Evolutionary conservation across 2,329 filamentous ascomycete species (phyloP).

Genomic region (Colletotrichum sp.): DNA sequence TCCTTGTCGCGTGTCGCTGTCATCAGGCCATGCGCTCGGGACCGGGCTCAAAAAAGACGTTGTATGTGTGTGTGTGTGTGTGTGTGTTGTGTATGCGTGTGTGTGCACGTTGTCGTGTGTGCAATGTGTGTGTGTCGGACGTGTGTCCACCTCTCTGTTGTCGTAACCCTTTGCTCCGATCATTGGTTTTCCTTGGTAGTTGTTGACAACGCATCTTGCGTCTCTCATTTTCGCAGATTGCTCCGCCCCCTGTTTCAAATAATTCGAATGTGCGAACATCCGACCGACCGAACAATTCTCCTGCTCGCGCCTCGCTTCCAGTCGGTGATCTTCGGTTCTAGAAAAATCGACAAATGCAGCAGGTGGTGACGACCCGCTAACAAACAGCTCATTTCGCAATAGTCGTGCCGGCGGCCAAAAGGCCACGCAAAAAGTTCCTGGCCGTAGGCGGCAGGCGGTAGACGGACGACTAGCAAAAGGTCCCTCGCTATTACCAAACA

Average conservation of each 20-base stretch:
- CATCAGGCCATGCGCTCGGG: conserved; percentile 12
- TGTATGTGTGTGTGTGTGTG: background rate
- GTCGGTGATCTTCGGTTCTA: background rate
- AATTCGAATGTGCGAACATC: background rate
- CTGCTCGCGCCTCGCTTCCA: background rate
- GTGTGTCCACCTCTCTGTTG: background rate
- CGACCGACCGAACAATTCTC: background rate
- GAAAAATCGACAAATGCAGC: conserved; percentile 16
- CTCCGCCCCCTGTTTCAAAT: conserved; percentile 11
- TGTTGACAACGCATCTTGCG: conserved; percentile 8
- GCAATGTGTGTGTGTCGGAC: conserved; percentile 6
- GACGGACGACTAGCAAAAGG: background rate
- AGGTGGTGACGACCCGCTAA: conserved; percentile 3
- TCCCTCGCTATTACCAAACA: conserved; percentile 21
- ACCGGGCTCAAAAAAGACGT: background rate
- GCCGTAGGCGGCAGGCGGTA: conserved; percentile 1
- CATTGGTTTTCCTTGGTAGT: background rate
- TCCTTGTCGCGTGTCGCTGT: conserved; percentile 6
- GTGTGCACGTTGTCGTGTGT: background rate
- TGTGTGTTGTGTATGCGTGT: background rate
- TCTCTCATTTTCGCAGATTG: conserved; percentile 10
- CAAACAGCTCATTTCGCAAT: conserved; percentile 1
- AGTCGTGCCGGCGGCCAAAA: background rate
- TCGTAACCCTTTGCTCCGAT: background rate
- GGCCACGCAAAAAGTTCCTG: background rate